Evolutionary conservation across 306 rosid species (phyloP).

Genomic region (Boehmeria nivea): DNA sequence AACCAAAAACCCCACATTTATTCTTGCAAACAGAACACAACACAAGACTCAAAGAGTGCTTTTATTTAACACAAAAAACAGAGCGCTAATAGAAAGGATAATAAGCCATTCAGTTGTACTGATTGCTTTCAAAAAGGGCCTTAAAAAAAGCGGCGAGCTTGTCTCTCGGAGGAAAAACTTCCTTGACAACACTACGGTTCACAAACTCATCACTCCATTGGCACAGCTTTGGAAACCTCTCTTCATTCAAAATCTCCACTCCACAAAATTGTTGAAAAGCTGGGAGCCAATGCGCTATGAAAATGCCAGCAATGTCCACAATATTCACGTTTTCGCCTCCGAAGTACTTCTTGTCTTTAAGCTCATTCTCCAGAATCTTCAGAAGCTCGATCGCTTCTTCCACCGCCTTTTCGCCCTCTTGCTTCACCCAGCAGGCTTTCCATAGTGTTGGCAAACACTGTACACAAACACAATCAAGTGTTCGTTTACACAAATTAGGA

Average conservation of each 20-base stretch:
- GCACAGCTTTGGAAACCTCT: constrained; percentile 37
- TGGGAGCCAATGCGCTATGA: constrained; percentile 44
- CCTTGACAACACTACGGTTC: constrained; percentile 23
- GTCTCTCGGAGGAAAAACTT: constrained; percentile 35
- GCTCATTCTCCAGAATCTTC: constrained; percentile 42
- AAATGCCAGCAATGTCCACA: constrained; percentile 41
- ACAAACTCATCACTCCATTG: constrained; percentile 37
- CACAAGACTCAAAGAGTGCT: neutral
- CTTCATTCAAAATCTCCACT: constrained; percentile 22
- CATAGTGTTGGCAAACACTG: constrained; percentile 18
- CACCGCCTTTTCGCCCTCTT: constrained; percentile 28
- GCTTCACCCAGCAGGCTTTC: constrained; percentile 21
- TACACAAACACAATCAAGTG: no score
- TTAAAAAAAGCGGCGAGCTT: constrained; percentile 19
- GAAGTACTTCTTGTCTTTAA: constrained; percentile 41
- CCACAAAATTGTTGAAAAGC: constrained; percentile 34
- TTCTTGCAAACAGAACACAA: neutral
- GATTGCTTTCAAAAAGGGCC: neutral
- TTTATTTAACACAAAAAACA: neutral
- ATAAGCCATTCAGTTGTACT: neutral
- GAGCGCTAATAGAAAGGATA: no score
- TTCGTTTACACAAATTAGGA: no score
- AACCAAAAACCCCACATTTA: neutral
- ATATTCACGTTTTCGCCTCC: constrained; percentile 51
- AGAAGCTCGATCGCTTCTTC: constrained; percentile 31